Evolutionary conservation across 1,284 basidiomycete genomes (phyloP), one percentile per base, ranked within the genome.

Genomic region (Sporisorium sorghi): DNA sequence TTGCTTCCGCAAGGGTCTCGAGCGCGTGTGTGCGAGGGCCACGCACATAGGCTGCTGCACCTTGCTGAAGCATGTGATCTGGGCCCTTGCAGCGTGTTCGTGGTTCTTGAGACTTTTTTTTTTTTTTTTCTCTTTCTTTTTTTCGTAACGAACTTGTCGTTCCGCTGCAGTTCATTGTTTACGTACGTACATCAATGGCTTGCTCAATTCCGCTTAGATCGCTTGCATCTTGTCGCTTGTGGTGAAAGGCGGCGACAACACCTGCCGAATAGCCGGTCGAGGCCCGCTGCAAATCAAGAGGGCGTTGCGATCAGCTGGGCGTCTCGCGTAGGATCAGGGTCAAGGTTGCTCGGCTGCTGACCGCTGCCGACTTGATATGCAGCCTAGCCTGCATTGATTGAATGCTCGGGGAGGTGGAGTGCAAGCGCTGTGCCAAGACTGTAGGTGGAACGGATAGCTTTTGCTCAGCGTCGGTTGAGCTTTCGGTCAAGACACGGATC

Each of bases 301-400:
- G 9, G 28, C 46, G 26, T 17, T 35, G 24, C 37, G 39, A 21
- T 43, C 40, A 19, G 6, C 37, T 40, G 37, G n/a, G n/a, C n/a
- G n/a, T n/a, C n/a, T 30, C 28, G 28, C 28, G 32, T 19, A 17
- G n/a, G n/a, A n/a, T n/a, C n/a, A n/a, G n/a, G n/a, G n/a, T 37
- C 53, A 47, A 46, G 53, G 53, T 46, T 55, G 30, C 7, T 43
- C 40, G 52, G 52, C 32, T 33, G 42, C 28, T 33, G 21, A 33
- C 40, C 26, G 5, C 5, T 37, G 32, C 23, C 24, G 23, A 44
- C 9, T 6, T 24, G 14, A 26, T 44, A 1, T 23, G 15, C 42
- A 44, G 12, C 42, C 24, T 9, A 33, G 32, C 11, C 19, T n/a
- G n/a, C n/a, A n/a, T n/a, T n/a, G n/a, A n/a, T n/a, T n/a, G n/a